Conservation (phyloP, 352 stramenopile genomes). For the Thalassiosira exigua region DNA sequence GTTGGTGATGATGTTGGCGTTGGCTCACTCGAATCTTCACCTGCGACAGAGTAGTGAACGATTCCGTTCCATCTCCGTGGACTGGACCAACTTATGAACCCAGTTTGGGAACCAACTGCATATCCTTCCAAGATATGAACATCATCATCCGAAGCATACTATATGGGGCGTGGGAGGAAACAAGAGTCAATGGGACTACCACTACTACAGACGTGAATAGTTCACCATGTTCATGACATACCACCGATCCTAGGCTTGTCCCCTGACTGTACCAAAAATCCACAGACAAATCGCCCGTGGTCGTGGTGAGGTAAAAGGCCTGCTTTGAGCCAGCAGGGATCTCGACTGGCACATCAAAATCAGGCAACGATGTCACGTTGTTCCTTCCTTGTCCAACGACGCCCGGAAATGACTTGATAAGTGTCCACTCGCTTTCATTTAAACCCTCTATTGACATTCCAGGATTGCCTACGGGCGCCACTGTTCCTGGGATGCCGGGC, state of each 20-base stretch:
- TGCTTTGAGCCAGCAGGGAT: background rate
- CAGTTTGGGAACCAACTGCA: background rate
- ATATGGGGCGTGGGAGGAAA: too few relatives aligned
- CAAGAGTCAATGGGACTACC: too few relatives aligned
- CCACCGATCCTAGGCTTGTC: background rate
- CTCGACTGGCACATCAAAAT: background rate
- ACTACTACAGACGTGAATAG: too few relatives aligned
- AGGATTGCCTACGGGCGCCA: background rate
- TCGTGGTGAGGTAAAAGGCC: background rate
- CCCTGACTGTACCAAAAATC: background rate
- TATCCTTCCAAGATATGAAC: background rate
- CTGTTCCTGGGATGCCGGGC: constrained; percentile 1
- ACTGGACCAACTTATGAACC: background rate
- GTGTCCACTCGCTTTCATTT: background rate
- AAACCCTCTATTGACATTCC: background rate
- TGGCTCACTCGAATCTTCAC: background rate
- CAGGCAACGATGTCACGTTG: background rate
- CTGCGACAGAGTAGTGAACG: background rate
- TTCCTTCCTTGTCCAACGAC: background rate
- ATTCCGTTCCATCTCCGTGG: background rate
- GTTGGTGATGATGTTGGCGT: background rate
- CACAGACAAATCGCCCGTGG: background rate
- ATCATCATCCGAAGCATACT: background rate
- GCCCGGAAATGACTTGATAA: background rate
- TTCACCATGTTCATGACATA: too few relatives aligned